Conservation (phyloP, 176 grass and related monocot species). For the Secale cereale region DNA sequence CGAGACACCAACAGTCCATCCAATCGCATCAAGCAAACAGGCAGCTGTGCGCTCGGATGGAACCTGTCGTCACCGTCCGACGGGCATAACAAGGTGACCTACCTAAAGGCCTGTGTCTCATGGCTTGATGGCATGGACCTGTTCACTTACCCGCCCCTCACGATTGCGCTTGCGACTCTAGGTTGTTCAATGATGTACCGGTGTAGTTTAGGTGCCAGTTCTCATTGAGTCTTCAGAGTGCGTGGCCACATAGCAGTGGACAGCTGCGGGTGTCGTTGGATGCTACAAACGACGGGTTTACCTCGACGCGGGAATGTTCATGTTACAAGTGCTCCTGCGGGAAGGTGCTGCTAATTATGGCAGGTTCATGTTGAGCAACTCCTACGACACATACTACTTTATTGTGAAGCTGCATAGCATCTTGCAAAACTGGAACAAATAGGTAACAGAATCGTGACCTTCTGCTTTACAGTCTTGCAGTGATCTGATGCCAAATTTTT, state of each 20-base stretch:
- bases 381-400: constrained; percentile 33
- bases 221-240: background rate
- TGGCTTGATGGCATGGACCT: too few species aligned
- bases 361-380: constrained; percentile 54
- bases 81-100: too few species aligned
- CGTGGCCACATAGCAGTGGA: constrained; percentile 43
- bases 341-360: constrained; percentile 36
- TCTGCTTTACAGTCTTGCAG: background rate
- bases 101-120: too few species aligned
- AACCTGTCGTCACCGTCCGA: too few species aligned
- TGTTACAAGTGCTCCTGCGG: constrained; percentile 35
- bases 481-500: background rate
- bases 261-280: constrained; percentile 25
- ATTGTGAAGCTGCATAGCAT: constrained; percentile 27
- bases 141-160: too few species aligned
- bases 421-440: constrained; percentile 9
- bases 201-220: too few species aligned
- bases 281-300: constrained; percentile 38
- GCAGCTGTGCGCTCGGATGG: too few species aligned
- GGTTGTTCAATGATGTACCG: too few species aligned
- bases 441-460: background rate
- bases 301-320: constrained; percentile 25
- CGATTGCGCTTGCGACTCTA: too few species aligned
- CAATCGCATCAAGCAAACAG: too few species aligned
- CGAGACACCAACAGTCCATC: too few species aligned